Conservation (phyloP, 306 rosid genomes). For the Luffa acutangula region DNA sequence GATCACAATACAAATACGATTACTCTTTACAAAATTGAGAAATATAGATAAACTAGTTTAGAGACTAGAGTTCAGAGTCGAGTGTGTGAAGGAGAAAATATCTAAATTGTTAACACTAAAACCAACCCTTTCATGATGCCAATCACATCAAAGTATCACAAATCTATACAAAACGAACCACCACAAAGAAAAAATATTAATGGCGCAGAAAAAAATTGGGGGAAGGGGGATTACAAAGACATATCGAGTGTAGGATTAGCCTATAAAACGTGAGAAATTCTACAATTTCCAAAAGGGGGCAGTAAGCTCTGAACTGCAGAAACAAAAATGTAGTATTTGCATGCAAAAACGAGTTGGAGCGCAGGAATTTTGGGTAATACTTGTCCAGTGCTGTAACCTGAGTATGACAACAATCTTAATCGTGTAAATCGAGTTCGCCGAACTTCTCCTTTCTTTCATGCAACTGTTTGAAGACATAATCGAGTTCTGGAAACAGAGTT, state of each 20-base stretch:
- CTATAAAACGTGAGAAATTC: not conserved
- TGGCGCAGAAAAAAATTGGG: not conserved
- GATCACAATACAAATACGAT: too few species aligned
- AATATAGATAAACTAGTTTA: too few species aligned
- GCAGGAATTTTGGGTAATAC: not conserved
- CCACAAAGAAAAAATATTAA: not conserved
- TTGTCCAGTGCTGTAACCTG: not conserved
- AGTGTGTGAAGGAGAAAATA: not conserved
- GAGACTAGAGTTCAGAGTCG: too few species aligned
- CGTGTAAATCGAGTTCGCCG: slow-evolving; percentile 32
- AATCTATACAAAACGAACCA: not conserved
- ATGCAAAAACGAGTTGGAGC: not conserved
- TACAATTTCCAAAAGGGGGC: not conserved
- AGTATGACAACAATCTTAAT: slow-evolving; percentile 7
- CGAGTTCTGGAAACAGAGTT: slow-evolving; percentile 78
- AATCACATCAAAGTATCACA: not conserved
- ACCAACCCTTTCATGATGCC: not conserved
- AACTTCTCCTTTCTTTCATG: slow-evolving; percentile 67
- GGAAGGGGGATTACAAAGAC: not conserved
- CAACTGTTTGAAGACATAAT: slow-evolving; percentile 51
- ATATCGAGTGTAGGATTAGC: not conserved
- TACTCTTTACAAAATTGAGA: too few species aligned
- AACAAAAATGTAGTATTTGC: not conserved
- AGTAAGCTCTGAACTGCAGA: not conserved
- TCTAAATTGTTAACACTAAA: not conserved